Evolutionary conservation across 306 rosid genomes (phyloP).

Genomic region (Betula pendula): DNA sequence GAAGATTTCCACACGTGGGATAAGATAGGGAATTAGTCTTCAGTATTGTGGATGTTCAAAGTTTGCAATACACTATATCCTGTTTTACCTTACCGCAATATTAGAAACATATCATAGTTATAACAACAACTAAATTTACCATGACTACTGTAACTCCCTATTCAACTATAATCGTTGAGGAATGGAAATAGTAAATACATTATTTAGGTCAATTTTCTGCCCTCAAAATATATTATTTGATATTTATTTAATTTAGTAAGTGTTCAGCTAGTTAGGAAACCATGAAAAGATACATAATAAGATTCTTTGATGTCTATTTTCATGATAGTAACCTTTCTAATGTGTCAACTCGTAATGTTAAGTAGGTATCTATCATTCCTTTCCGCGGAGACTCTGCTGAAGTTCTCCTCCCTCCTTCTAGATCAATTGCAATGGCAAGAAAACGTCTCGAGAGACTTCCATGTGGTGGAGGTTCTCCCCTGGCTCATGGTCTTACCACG

Average conservation of each 20-base stretch:
- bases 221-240: neutral
- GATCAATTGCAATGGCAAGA: slow-evolving; percentile 98
- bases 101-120: neutral
- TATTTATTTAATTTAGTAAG: neutral
- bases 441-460: slow-evolving; percentile 97
- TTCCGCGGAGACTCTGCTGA: slow-evolving; percentile 97
- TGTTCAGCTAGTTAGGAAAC: slow-evolving; percentile 9
- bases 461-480: slow-evolving; percentile 98
- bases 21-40: neutral
- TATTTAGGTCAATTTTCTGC: neutral
- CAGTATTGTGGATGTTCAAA: neutral
- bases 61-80: neutral
- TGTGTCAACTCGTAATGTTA: slow-evolving; percentile 21
- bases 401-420: slow-evolving; percentile 98
- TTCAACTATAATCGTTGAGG: neutral
- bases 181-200: neutral
- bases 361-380: slow-evolving; percentile 92
- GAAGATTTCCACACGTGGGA: neutral
- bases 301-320: neutral
- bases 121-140: neutral
- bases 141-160: neutral
- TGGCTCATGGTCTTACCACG: slow-evolving; percentile 95
- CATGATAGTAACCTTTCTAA: neutral
- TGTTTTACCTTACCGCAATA: neutral
- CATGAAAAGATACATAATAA: neutral